phyloP scores from a whole-genome alignment of 23 red algal species.

The Gracilaria gracilis region DNA sequence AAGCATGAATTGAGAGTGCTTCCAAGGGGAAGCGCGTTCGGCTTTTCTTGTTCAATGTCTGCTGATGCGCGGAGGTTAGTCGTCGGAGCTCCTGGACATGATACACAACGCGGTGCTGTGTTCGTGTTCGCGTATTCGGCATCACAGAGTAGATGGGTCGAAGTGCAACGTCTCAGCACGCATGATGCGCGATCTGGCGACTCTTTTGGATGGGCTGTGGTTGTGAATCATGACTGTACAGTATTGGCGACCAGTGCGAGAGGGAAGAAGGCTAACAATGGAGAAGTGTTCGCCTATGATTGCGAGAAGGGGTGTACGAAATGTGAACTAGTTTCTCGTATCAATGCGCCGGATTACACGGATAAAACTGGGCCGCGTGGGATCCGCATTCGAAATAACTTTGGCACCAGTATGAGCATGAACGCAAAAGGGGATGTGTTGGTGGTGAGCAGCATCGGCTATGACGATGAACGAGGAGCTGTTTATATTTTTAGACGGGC shows the following conservation, averaged over 20 bases:
- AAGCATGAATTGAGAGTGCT: slow-evolving; percentile 19
- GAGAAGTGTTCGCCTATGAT: slow-evolving; percentile 39
- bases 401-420: slow-evolving; percentile 62
- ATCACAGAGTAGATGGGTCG: neutral
- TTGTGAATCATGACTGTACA: slow-evolving; percentile 18
- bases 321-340: slow-evolving; percentile 3
- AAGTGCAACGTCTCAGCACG: slow-evolving; percentile 2
- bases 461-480: slow-evolving; percentile 44
- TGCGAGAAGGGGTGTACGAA: slow-evolving; percentile 14
- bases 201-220: slow-evolving; percentile 64
- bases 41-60: slow-evolving; percentile 57
- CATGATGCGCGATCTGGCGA: slow-evolving; percentile 34
- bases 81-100: slow-evolving; percentile 59
- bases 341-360: slow-evolving; percentile 57
- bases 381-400: slow-evolving; percentile 83
- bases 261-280: slow-evolving; percentile 57
- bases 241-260: slow-evolving; percentile 37
- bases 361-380: slow-evolving; percentile 54
- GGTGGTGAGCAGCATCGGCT: slow-evolving; percentile 65
- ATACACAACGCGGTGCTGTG: slow-evolving; percentile 46
- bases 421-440: slow-evolving; percentile 30
- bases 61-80: neutral
- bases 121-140: slow-evolving; percentile 43
- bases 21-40: slow-evolving; percentile 48
- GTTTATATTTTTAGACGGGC: slow-evolving; percentile 61